phyloP scores from a whole-genome alignment of 2,329 filamentous ascomycete species.

The Fusarium sp. region DNA sequence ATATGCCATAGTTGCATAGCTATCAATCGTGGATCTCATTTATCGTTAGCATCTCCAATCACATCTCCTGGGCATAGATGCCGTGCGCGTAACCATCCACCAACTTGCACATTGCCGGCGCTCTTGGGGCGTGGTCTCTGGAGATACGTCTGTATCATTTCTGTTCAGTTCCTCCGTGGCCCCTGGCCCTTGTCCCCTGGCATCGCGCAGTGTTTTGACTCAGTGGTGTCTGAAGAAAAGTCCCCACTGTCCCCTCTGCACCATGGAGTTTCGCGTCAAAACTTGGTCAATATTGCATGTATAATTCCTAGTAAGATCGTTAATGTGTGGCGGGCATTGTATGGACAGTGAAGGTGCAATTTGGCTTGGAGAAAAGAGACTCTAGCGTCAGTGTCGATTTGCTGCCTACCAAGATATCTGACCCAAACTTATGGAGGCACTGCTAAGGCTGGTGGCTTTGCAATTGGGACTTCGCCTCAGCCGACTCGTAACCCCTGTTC shows the following conservation, averaged over 20 bases:
- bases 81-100: neutral
- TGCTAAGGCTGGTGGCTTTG: neutral
- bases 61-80: neutral
- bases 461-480: neutral
- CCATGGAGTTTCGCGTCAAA: neutral
- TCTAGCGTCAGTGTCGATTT: neutral
- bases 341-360: neutral
- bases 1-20: neutral
- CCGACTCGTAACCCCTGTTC: neutral
- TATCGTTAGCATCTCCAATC: neutral
- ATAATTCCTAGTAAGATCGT: neutral
- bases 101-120: neutral
- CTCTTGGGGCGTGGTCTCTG: neutral
- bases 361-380: neutral
- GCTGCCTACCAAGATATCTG: neutral
- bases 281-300: neutral
- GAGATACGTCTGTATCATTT: neutral
- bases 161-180: too few species aligned
- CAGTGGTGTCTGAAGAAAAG: neutral
- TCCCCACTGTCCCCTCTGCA: neutral
- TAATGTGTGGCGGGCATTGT: neutral
- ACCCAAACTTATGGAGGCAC: neutral
- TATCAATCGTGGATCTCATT: neutral
- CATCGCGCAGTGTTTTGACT: too few species aligned
- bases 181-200: too few species aligned